phyloP scores from a whole-genome alignment of 108 stramenopile genomes.

The Epithemia pelagica region DNA sequence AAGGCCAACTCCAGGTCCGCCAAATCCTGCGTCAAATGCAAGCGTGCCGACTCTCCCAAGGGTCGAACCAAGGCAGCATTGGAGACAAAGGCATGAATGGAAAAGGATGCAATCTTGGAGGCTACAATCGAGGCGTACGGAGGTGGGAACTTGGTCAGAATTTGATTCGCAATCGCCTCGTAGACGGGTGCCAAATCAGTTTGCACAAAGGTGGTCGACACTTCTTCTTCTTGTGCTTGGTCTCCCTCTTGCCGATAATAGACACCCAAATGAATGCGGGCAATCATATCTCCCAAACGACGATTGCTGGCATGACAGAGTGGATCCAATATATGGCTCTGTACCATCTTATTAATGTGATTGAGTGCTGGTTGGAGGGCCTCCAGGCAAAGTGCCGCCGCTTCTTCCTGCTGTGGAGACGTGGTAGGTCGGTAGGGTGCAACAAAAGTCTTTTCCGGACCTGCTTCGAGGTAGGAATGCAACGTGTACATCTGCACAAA shows the following conservation, averaged over 20 bases:
- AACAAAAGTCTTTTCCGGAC: constrained; percentile 74
- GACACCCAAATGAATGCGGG: constrained; percentile 62
- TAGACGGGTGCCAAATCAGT: constrained; percentile 50
- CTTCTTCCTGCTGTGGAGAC: constrained; percentile 73
- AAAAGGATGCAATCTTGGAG: constrained; percentile 63
- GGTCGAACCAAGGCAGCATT: constrained; percentile 74
- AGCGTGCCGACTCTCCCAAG: constrained; percentile 52
- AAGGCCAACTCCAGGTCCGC: constrained; percentile 76
- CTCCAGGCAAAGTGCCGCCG: constrained; percentile 55
- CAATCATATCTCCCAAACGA: constrained; percentile 43
- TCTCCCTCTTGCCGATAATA: constrained; percentile 33
- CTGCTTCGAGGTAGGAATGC: constrained; percentile 41
- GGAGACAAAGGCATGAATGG: constrained; percentile 79
- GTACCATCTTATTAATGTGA: constrained; percentile 69
- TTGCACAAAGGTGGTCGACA: constrained; percentile 59
- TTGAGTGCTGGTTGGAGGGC: constrained; percentile 61
- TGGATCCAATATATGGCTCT: constrained; percentile 48
- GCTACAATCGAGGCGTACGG: constrained; percentile 58
- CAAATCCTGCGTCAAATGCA: constrained; percentile 77
- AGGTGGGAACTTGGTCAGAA: constrained; percentile 56
- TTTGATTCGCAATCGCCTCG: constrained; percentile 45
- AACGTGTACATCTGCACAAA: constrained; percentile 23
- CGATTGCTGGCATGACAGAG: constrained; percentile 60
- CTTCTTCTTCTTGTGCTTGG: constrained; percentile 17
- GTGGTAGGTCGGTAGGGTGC: constrained; percentile 79